phyloP scores from a whole-genome alignment of 2,329 filamentous ascomycete species.

The Mycosphaerella arachidis region DNA sequence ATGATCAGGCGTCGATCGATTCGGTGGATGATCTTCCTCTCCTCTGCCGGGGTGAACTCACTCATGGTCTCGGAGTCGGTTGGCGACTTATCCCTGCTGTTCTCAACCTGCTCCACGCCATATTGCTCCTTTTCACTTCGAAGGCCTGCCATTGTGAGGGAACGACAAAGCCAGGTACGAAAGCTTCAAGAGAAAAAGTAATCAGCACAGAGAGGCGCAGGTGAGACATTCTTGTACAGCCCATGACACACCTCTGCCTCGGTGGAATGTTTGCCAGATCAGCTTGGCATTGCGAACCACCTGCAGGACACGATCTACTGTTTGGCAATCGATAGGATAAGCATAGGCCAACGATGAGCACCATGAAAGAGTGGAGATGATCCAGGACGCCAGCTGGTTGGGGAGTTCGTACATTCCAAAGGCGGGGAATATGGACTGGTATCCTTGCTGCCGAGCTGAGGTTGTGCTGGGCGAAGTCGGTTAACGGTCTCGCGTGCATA shows the following conservation, averaged over 20 bases:
- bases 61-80: conserved; percentile 6
- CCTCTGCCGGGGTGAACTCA: conserved; percentile 22
- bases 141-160: neutral
- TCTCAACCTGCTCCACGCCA: conserved; percentile 10
- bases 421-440: conserved; percentile 2
- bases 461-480: neutral
- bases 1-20: conserved; percentile 55
- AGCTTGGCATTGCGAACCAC: conserved; percentile 1
- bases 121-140: conserved; percentile 6
- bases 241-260: too few relatives aligned
- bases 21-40: conserved; percentile 55
- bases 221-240: neutral
- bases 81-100: conserved; percentile 1
- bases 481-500: too few relatives aligned
- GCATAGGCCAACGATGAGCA: neutral
- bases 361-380: neutral
- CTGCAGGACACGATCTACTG: neutral
- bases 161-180: neutral
- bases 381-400: neutral
- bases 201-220: neutral
- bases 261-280: neutral
- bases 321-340: neutral
- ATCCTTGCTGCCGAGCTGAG: conserved; percentile 1
- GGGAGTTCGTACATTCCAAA: neutral
- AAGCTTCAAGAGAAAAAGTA: neutral